A percentile compares a stretch with the other conserved stretches of the same genome.
phyloP scores from a whole-genome alignment of 2,329 filamentous ascomycete genomes.

The Mollisia scopiformis region DNA sequence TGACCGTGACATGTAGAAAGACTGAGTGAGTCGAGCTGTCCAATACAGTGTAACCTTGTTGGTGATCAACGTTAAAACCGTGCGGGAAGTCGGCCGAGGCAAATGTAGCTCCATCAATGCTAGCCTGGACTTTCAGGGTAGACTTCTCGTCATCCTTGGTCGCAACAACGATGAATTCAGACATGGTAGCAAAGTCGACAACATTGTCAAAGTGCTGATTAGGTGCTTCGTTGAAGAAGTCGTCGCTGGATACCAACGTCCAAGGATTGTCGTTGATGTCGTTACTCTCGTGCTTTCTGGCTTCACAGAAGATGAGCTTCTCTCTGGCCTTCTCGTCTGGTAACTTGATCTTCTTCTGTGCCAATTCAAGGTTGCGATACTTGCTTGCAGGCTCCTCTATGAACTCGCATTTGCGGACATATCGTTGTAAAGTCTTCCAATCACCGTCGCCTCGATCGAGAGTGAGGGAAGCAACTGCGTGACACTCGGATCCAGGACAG shows the following conservation, averaged over 20 bases:
- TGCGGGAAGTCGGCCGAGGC: constrained; percentile 84
- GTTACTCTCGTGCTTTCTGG: constrained; percentile 64
- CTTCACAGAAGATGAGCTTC: constrained; percentile 58
- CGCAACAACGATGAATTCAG: constrained; percentile 92
- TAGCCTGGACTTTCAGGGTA: constrained; percentile 77
- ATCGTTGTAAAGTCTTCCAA: constrained; percentile 76
- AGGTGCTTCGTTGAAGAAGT: constrained; percentile 73
- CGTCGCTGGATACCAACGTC: constrained; percentile 75
- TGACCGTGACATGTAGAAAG: constrained; percentile 89
- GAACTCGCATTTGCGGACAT: constrained; percentile 84
- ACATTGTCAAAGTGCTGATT: constrained; percentile 69
- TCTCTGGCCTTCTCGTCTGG: constrained; percentile 42
- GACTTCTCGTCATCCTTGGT: constrained; percentile 65
- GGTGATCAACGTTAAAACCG: constrained; percentile 78
- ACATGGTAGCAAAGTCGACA: constrained; percentile 89
- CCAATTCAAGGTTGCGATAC: constrained; percentile 12
- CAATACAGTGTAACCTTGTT: constrained; percentile 87
- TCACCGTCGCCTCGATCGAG: constrained; percentile 76
- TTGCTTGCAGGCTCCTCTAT: constrained; percentile 66
- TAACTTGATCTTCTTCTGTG: constrained; percentile 42
- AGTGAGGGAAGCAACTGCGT: constrained; percentile 74
- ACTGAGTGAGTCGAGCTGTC: constrained; percentile 94
- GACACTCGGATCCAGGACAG: constrained; percentile 66
- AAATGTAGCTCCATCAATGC: constrained; percentile 81
- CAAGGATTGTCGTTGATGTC: constrained; percentile 65